Conservation (phyloP, 495 filamentous ascomycete genomes). For the Acidiella bohemica region DNA sequence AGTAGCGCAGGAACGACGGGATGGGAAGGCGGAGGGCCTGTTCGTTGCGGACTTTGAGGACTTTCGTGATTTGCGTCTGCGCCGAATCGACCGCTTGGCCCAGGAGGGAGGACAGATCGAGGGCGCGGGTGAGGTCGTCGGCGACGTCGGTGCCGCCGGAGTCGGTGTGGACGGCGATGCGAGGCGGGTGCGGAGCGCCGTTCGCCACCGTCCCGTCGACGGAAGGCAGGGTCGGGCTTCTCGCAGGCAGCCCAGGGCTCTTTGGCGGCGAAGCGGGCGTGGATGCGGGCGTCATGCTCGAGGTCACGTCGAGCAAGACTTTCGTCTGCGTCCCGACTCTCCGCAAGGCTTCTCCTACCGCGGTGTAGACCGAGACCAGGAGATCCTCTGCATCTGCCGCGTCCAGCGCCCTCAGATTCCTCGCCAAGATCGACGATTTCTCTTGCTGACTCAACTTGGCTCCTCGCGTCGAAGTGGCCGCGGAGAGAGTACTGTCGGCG, state of each 20-base stretch:
- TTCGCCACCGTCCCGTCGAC: constrained; percentile 9
- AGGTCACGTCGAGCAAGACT: constrained; percentile 87
- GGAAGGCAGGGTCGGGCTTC: constrained; percentile 15
- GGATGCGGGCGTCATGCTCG: constrained; percentile 42
- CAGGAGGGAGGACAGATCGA: constrained; percentile 89
- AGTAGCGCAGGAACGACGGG: constrained; percentile 76
- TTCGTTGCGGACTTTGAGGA: constrained; percentile 82
- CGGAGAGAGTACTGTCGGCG: constrained; percentile 76
- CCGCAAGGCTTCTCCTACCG: constrained; percentile 73
- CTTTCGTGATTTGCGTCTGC: constrained; percentile 80
- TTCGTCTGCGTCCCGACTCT: constrained; percentile 84
- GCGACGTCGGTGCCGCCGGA: constrained; percentile 37
- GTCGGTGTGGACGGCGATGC: not conserved
- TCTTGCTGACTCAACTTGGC: constrained; percentile 69
- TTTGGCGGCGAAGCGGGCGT: constrained; percentile 18
- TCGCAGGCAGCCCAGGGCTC: constrained; percentile 15
- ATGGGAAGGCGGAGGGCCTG: constrained; percentile 61
- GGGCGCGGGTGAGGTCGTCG: constrained; percentile 67
- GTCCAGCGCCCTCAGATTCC: constrained; percentile 77
- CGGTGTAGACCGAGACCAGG: constrained; percentile 66
- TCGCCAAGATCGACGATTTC: constrained; percentile 76
- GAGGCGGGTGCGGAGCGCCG: not conserved
- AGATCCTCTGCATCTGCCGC: constrained; percentile 76
- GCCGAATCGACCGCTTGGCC: constrained; percentile 88
- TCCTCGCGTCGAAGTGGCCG: constrained; percentile 51